phyloP scores from a whole-genome alignment of 495 filamentous ascomycete genomes.

The Staphylotrichum tortipilum region DNA sequence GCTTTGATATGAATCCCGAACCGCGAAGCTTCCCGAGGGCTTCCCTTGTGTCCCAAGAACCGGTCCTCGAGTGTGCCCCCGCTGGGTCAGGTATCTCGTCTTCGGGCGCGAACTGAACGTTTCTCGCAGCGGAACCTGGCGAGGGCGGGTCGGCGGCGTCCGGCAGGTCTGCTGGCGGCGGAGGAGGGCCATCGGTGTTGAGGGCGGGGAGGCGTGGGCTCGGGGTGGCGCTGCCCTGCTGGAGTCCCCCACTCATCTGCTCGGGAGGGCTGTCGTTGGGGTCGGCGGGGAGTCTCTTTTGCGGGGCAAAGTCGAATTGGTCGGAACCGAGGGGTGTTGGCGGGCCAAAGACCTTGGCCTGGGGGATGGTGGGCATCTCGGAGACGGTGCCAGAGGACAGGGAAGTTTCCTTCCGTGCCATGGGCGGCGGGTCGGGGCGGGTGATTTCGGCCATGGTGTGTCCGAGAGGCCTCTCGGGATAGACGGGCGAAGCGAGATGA shows the following conservation, averaged over 20 bases:
- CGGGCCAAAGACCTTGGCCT: slow-evolving; percentile 14
- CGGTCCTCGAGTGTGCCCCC: slow-evolving; percentile 41
- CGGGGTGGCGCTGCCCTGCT: slow-evolving; percentile 28
- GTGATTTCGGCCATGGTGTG: slow-evolving; percentile 26
- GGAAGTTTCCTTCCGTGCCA: slow-evolving; percentile 14
- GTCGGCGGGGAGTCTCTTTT: no score
- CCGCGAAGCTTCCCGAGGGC: slow-evolving; percentile 44
- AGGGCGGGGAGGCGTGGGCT: slow-evolving; percentile 1
- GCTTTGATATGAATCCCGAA: slow-evolving; percentile 57
- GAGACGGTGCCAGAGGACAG: slow-evolving; percentile 19
- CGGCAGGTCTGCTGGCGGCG: background rate
- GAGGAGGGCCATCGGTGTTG: slow-evolving; percentile 5
- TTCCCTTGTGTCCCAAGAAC: slow-evolving; percentile 52
- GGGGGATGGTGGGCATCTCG: slow-evolving; percentile 25
- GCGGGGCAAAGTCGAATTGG: slow-evolving; percentile 25
- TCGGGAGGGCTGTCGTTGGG: slow-evolving; percentile 27
- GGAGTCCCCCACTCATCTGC: slow-evolving; percentile 36
- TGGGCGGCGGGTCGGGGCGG: slow-evolving; percentile 8
- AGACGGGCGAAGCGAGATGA: no score
- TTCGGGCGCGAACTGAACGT: slow-evolving; percentile 56
- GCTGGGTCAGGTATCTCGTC: slow-evolving; percentile 37
- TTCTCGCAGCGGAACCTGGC: slow-evolving; percentile 23
- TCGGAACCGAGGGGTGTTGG: slow-evolving; percentile 20
- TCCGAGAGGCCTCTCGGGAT: background rate
- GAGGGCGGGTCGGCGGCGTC: slow-evolving; percentile 17